Evolutionary conservation across 1,284 basidiomycete genomes (phyloP).

Genomic region (Ustilago trichophora): DNA sequence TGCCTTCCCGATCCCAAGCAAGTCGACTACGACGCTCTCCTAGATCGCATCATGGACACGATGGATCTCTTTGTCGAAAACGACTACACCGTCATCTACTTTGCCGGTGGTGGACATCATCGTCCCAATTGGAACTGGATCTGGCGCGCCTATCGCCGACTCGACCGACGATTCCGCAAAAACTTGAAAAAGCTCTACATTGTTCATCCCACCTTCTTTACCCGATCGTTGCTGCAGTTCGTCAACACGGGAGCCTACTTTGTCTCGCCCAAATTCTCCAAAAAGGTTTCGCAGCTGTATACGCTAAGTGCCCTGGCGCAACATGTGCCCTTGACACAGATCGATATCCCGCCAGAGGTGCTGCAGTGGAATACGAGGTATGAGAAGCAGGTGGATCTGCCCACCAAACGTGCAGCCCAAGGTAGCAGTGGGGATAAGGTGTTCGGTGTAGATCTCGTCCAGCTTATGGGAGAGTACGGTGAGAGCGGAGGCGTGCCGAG

Average conservation of each 20-base stretch:
- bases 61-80: conserved; percentile 71
- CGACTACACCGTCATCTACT: conserved; percentile 85
- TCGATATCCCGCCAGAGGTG: conserved; percentile 81
- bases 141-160: conserved; percentile 77
- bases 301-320: conserved; percentile 79
- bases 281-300: conserved; percentile 78
- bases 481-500: conserved; percentile 81
- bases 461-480: conserved; percentile 79
- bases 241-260: conserved; percentile 84
- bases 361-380: conserved; percentile 70
- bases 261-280: conserved; percentile 87
- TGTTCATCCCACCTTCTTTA: conserved; percentile 85
- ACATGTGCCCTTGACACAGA: conserved; percentile 80
- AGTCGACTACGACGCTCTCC: conserved; percentile 79
- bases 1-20: conserved; percentile 77
- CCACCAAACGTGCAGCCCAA: conserved; percentile 1
- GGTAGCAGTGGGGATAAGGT: conserved; percentile 75
- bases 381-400: conserved; percentile 27
- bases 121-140: conserved; percentile 86
- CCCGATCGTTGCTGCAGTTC: conserved; percentile 74
- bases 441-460: conserved; percentile 81
- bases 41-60: conserved; percentile 68
- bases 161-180: conserved; percentile 74
- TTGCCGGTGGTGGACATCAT: conserved; percentile 79
- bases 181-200: conserved; percentile 85